Evolutionary conservation across 1,139 yeast species (phyloP).

Genomic region (Yamadazyma triangularis): DNA sequence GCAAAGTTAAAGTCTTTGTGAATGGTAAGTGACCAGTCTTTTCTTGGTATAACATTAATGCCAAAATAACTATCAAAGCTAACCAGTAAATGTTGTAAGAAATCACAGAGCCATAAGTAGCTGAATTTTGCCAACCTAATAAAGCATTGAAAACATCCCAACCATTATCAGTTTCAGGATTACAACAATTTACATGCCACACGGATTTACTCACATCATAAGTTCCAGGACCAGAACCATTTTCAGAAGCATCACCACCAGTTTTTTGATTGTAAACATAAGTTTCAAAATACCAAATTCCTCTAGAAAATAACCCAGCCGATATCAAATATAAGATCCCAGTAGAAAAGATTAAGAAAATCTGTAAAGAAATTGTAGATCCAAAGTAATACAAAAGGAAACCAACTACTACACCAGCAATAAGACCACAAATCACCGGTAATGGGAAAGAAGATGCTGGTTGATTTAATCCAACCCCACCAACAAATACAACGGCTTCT

Average conservation of each 20-base stretch:
- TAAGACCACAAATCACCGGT: slow-evolving; percentile 72
- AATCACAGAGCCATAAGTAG: slow-evolving; percentile 82
- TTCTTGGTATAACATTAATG: slow-evolving; percentile 68
- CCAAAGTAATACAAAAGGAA: slow-evolving; percentile 69
- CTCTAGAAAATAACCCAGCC: slow-evolving; percentile 87
- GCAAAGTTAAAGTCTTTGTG: slow-evolving; percentile 46
- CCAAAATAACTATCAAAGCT: slow-evolving; percentile 47
- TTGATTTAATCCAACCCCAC: slow-evolving; percentile 69
- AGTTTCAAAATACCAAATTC: slow-evolving; percentile 79
- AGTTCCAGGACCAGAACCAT: slow-evolving; percentile 90
- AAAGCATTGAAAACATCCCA: slow-evolving; percentile 82
- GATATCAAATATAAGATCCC: slow-evolving; percentile 79
- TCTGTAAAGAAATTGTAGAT: slow-evolving; percentile 68
- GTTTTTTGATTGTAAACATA: slow-evolving; percentile 57
- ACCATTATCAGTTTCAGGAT: slow-evolving; percentile 81
- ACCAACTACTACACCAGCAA: slow-evolving; percentile 73
- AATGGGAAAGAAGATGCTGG: slow-evolving; percentile 72
- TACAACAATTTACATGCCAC: slow-evolving; percentile 95
- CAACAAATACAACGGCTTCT: slow-evolving; percentile 88
- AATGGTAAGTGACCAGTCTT: slow-evolving; percentile 39
- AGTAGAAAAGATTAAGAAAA: slow-evolving; percentile 76
- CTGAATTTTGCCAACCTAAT: slow-evolving; percentile 40
- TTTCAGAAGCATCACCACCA: slow-evolving; percentile 88
- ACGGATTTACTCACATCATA: slow-evolving; percentile 72
- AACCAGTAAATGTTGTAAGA: slow-evolving; percentile 86